These are phyloP conservation scores for Thelephora terrestris DNA, from an alignment of 1,284 basidiomycete genomes.

Conservation along the genomic window DNA sequence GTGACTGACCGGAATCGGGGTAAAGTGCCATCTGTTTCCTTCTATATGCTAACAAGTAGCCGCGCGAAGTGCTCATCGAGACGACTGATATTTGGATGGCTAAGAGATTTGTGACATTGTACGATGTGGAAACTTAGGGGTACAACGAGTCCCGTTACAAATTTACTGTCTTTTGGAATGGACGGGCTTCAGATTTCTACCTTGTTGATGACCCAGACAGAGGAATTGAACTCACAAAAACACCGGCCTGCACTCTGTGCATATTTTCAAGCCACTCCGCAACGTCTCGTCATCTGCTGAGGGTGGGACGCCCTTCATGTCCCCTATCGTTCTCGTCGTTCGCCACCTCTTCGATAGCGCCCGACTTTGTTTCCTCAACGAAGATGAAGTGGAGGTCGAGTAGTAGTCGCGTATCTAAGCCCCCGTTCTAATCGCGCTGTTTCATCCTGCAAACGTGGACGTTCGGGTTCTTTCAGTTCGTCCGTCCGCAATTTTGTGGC, in stretches of 20 bases:
- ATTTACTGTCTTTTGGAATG: no score
- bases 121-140: conserved; percentile 61
- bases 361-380: conserved; percentile 61
- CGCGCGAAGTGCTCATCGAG: no score
- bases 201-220: background rate
- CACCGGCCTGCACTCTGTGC: conserved; percentile 69
- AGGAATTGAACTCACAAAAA: conserved; percentile 49
- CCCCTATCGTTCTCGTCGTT: conserved; percentile 85
- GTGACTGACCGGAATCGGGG: conserved; percentile 51
- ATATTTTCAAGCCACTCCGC: conserved; percentile 76
- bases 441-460: no score
- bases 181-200: conserved; percentile 3
- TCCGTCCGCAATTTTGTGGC: no score
- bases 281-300: conserved; percentile 62
- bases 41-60: no score
- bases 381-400: no score
- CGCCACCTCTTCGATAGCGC: conserved; percentile 71
- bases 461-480: no score
- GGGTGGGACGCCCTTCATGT: conserved; percentile 28
- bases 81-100: no score
- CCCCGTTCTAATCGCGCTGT: no score
- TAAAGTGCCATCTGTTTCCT: no score
- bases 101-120: no score
- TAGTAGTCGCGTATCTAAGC: no score
- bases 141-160: conserved; percentile 51